Percentiles rank a stretch among this genome's conserved stretches.
phyloP scores from a whole-genome alignment of 2,329 filamentous ascomycete species.

The Monosporascus sp. region DNA sequence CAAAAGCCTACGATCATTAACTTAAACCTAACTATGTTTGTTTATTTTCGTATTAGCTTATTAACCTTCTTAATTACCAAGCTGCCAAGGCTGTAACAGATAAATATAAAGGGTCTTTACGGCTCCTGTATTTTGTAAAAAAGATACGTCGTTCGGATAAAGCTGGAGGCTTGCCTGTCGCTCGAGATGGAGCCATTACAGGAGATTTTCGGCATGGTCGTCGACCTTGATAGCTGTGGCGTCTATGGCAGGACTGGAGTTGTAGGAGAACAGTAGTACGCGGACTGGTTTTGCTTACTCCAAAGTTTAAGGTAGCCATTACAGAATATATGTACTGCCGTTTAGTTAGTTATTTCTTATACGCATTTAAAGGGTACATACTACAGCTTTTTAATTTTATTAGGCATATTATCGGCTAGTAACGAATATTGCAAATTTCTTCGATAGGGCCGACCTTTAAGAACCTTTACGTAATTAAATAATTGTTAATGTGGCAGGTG shows the following conservation, averaged over 20 bases:
- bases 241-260: slow-evolving; percentile 8
- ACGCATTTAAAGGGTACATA: no score
- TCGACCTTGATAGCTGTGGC: slow-evolving; percentile 4
- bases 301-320: no score
- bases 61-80: slow-evolving; percentile 8
- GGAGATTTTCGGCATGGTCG: slow-evolving; percentile 10
- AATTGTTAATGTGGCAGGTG: no score
- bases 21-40: no score
- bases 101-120: slow-evolving; percentile 8
- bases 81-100: slow-evolving; percentile 10
- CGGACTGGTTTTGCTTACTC: not conserved
- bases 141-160: not conserved
- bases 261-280: slow-evolving; percentile 10
- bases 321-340: no score
- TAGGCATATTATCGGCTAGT: no score
- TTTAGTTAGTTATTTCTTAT: no score
- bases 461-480: no score
- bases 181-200: slow-evolving; percentile 1
- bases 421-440: no score
- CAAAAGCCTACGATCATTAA: slow-evolving; percentile 1
- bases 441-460: no score
- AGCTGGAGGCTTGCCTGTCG: not conserved
- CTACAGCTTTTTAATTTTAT: no score
- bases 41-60: not conserved
- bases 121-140: slow-evolving; percentile 1